Evolutionary conservation across 108 stramenopile species (phyloP), one percentile per base, ranked within the genome.

Genomic region (Nannochloropsis gaditana): DNA sequence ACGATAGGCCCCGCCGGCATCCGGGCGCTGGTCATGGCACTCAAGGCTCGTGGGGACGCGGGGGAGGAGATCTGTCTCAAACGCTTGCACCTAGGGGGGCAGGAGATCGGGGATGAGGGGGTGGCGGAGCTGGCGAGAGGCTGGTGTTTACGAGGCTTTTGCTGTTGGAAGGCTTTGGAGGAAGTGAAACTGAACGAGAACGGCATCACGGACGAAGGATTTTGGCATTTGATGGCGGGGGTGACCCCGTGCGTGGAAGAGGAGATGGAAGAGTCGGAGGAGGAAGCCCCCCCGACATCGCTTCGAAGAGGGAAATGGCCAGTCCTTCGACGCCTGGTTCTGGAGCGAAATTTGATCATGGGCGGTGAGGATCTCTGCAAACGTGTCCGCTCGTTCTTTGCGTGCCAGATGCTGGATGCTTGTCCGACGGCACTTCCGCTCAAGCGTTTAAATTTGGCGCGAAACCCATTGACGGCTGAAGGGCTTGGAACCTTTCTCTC

Each of bases 391-490:
- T n/a, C 15, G 19, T 2, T 73, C 3, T 73, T 73, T 15, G 15
- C 59, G n/a, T 73, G 4, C 6, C 59, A 3, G 2, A 6, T 15
- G n/a, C 59, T 6, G 59, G 19, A 15, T 73, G 59, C 59, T n/a
- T 8, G 19, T 15, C n/a, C 59, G n/a, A n/a, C 19, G 59, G 59
- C 15, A 15, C n/a, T n/a, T n/a, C n/a, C 59, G 59, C 4, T 73
- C 15, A 73, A 73, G n/a, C 59, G 59, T n/a, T n/a, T 73, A 3
- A 73, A 73, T 73, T 73, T 73, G 59, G 59, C 59, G n/a, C 15
- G 59, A 73, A 73, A 73, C n/a, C 59, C 59, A 73, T n/a, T 73
- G 59, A 73, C 59, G 59, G 59, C 59, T n/a, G 2, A 73, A 73
- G 59, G 59, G 59, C 15, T 73, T 15, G 8, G 19, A 6, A n/a